Percentiles rank a stretch among this genome's conserved stretches.
phyloP scores from a whole-genome alignment of 1,284 basidiomycete genomes.

The Lentinula novae-zelandiae region DNA sequence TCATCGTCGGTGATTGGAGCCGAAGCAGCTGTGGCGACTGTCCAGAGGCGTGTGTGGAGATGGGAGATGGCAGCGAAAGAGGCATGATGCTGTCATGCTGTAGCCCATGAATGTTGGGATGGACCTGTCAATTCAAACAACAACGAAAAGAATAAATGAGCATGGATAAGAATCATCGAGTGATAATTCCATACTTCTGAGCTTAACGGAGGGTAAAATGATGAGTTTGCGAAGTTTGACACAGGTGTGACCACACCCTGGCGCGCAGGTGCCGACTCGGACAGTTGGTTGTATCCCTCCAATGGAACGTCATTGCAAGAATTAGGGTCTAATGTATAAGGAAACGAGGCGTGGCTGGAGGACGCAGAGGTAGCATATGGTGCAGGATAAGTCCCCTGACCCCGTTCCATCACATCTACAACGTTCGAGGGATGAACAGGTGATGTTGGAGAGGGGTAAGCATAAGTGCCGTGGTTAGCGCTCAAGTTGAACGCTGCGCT shows the following conservation, averaged over 20 bases:
- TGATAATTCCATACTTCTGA: background rate
- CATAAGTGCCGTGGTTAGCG: background rate
- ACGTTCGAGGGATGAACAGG: background rate
- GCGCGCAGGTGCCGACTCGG: background rate
- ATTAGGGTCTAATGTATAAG: background rate
- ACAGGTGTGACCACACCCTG: background rate
- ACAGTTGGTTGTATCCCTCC: background rate
- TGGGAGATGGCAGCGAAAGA: background rate
- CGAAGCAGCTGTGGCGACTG: background rate
- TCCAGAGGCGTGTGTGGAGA: background rate
- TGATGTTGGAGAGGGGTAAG: slow-evolving; percentile 2
- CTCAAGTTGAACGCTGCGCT: background rate
- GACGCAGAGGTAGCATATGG: background rate
- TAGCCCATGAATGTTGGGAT: background rate
- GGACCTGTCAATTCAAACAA: background rate
- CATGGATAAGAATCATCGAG: background rate
- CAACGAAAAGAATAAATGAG: background rate
- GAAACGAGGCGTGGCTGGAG: background rate
- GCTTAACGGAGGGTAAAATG: background rate
- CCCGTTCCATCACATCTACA: background rate
- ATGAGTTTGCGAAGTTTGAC: background rate
- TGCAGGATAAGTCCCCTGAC: background rate
- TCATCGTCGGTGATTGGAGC: background rate
- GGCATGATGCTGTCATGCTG: background rate
- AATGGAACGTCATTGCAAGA: background rate